Evolutionary conservation across 129 eudicot genomes (phyloP), one percentile per base, ranked within the genome.

Genomic region (Silybum marianum): DNA sequence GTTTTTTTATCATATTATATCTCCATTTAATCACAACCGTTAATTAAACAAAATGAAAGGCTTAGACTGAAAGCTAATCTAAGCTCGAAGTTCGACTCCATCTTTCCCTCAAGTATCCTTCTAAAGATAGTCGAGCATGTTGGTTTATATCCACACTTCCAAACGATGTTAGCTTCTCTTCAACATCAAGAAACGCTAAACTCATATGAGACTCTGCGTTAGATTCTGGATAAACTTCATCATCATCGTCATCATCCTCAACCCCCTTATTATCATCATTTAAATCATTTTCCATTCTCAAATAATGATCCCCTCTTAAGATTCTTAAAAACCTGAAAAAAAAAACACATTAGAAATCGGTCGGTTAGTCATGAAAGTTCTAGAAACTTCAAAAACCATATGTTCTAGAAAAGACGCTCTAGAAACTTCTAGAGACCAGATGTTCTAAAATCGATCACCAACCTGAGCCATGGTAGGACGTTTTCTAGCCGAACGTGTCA

Each of bases 401-500:
- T 38, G 65, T 58, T 58, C 66, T 5, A 58, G 66, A 58, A 54
- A 54, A 21, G 19, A 72, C 25, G 48, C 9, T 16, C 18, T n/a
- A 58, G 23, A 58, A 58, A n/a, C 66, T 58, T 0, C n/a, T 6
- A 10, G 6, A 58, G n/a, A 58, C 9, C 18, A 14, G 19, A 72
- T 36, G 65, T 40, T 16, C 66, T 5, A 58, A 24, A 58, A 54
- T 10, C 13, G 5, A 62, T 11, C 28, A 24, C 46, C 40, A 84
- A 96, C 99, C 98, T 88, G 95, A 82, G 69, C 84, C 88, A 93
- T 93, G 24, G 93, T 84, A 48, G 99, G 99, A 78, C 99, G 99
- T 58, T 91, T 88, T 32, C 95, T 81, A n/a, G 98, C 90, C 0
- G 99, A 83, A 67, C 83, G 86, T 62, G 91, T 93, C 75, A 96